phyloP scores from a whole-genome alignment of 192 early-diverging fungal species.

The Coemansia sp. region DNA sequence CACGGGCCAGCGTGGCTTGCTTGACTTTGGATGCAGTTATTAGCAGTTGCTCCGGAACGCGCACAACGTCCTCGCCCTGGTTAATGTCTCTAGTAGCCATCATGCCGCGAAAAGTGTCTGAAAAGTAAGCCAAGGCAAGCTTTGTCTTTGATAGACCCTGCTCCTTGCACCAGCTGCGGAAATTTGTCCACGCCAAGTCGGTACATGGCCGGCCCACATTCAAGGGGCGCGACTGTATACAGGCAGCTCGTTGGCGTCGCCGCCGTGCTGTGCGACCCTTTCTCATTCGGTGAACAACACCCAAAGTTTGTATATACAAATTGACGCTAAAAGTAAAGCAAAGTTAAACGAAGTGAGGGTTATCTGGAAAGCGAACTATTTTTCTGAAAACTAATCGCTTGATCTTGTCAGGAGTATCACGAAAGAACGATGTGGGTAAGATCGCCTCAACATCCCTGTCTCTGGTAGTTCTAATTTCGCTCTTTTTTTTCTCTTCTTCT shows the following conservation, averaged over 20 bases:
- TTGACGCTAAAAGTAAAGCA: background rate
- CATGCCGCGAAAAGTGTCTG: conserved; percentile 51
- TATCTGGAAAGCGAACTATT: background rate
- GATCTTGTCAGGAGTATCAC: background rate
- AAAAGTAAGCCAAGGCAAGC: conserved; percentile 40
- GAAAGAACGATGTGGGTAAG: too few relatives aligned
- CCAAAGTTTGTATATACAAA: background rate
- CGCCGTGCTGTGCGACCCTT: conserved; percentile 30
- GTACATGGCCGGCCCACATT: conserved; percentile 14
- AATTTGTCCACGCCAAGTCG: conserved; percentile 25
- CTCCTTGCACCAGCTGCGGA: conserved; percentile 41
- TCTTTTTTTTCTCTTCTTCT: background rate
- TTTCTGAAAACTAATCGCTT: background rate
- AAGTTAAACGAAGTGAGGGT: too few relatives aligned
- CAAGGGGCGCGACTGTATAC: background rate
- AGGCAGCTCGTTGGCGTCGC: conserved; percentile 13
- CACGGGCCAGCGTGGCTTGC: background rate
- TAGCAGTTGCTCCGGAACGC: conserved; percentile 43
- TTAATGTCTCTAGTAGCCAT: conserved; percentile 46
- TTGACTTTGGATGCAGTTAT: conserved; percentile 43
- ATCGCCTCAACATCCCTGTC: too few relatives aligned
- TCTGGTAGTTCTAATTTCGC: background rate
- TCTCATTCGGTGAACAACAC: conserved; percentile 16
- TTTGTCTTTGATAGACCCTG: conserved; percentile 34
- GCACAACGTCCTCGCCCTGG: conserved; percentile 31